These are phyloP conservation scores for Aspergillus wentii DNA, from an alignment of 495 filamentous ascomycete genomes.

Conservation along the genomic window DNA sequence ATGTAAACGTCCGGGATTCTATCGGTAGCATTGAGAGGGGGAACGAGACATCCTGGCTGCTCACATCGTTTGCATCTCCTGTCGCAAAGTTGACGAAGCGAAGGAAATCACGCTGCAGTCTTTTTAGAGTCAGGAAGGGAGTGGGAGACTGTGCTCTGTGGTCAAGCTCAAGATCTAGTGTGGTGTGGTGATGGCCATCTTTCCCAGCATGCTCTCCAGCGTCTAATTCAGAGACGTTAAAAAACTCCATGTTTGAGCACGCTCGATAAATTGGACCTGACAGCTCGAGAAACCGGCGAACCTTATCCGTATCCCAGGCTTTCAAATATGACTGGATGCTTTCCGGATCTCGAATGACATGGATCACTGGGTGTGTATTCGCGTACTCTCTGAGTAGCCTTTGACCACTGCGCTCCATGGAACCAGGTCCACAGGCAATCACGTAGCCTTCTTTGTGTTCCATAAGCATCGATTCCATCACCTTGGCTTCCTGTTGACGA, in stretches of 20 bases:
- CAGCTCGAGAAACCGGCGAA: slow-evolving; percentile 47
- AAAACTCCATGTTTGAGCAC: slow-evolving; percentile 75
- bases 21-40: slow-evolving; percentile 62
- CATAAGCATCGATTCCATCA: slow-evolving; percentile 60
- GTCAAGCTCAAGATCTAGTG: slow-evolving; percentile 26
- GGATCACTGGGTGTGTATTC: slow-evolving; percentile 63
- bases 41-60: slow-evolving; percentile 60
- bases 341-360: slow-evolving; percentile 61
- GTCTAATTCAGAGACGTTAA: slow-evolving; percentile 53
- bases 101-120: slow-evolving; percentile 66
- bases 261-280: slow-evolving; percentile 50
- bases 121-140: slow-evolving; percentile 61
- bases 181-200: slow-evolving; percentile 25
- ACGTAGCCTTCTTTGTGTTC: slow-evolving; percentile 59
- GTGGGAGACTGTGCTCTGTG: slow-evolving; percentile 36
- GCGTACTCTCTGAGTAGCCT: slow-evolving; percentile 41
- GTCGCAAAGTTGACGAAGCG: slow-evolving; percentile 61
- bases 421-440: slow-evolving; percentile 62
- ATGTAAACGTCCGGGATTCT: slow-evolving; percentile 58
- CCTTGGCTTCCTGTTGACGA: slow-evolving; percentile 54
- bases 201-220: slow-evolving; percentile 17
- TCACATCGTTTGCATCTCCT: slow-evolving; percentile 45
- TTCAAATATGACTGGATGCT: slow-evolving; percentile 60
- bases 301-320: slow-evolving; percentile 49
- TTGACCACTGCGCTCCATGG: slow-evolving; percentile 43